Evolutionary conservation across 1,284 basidiomycete species (phyloP).

Genomic region (Rhodotorula sp.): DNA sequence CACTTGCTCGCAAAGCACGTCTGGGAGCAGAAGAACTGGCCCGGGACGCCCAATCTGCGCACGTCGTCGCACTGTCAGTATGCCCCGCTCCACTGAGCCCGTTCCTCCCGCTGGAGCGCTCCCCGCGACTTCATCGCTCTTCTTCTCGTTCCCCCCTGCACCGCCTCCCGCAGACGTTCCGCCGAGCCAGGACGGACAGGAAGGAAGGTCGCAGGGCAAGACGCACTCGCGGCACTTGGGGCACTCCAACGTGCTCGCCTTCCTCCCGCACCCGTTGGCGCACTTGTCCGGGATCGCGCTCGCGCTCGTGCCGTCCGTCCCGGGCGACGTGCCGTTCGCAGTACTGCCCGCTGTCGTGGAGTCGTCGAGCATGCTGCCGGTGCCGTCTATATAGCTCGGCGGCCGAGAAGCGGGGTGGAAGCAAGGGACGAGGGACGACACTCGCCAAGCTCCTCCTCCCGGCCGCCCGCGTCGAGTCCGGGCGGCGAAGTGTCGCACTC

Average conservation of each 20-base stretch:
- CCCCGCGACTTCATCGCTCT: not conserved
- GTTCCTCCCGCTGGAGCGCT: too few species aligned
- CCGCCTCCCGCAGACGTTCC: not conserved
- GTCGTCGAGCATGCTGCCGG: too few species aligned
- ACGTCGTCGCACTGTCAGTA: not conserved
- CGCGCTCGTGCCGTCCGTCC: not conserved
- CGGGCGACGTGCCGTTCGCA: not conserved
- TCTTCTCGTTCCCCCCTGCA: too few species aligned
- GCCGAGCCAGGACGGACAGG: not conserved
- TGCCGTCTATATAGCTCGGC: too few species aligned
- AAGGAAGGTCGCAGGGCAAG: too few species aligned
- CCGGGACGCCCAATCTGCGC: slow-evolving; percentile 11
- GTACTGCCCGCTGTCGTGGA: too few species aligned
- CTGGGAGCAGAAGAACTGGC: slow-evolving; percentile 31
- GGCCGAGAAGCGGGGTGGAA: too few species aligned
- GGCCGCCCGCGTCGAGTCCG: too few species aligned
- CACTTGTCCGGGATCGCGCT: slow-evolving; percentile 6
- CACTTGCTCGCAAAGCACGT: slow-evolving; percentile 30
- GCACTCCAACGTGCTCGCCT: slow-evolving; percentile 24
- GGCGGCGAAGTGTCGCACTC: too few species aligned
- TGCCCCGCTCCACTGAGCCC: not conserved
- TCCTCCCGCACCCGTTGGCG: slow-evolving; percentile 33
- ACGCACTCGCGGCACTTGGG: slow-evolving; percentile 30
- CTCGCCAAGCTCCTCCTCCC: too few species aligned
- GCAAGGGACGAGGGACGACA: too few species aligned